These are phyloP conservation scores for Ajuga reptans DNA, from an alignment of 305 asterid genomes.

Conservation along the genomic window DNA sequence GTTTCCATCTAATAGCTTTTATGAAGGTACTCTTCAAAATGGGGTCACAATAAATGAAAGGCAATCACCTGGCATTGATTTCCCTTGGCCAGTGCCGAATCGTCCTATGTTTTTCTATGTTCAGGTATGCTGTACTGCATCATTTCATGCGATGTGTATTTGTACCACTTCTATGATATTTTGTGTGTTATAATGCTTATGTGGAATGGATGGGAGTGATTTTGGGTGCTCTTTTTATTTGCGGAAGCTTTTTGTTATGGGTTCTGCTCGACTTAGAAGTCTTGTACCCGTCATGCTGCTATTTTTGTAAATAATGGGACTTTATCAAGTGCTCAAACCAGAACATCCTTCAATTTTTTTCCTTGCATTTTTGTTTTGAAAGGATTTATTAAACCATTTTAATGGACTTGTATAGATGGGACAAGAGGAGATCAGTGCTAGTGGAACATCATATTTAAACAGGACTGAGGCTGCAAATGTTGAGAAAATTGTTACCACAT, in stretches of 20 bases:
- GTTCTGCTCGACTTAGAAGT: neutral
- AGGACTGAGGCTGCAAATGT: constrained; percentile 99
- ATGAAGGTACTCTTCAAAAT: constrained; percentile 99
- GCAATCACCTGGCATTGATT: constrained; percentile 94
- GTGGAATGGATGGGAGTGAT: neutral
- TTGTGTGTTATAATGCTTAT: constrained; percentile 1
- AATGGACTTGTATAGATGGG: constrained; percentile 67
- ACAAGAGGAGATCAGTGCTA: constrained; percentile 99
- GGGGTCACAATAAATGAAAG: constrained; percentile 94
- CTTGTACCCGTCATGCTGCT: neutral
- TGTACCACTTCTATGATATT: neutral
- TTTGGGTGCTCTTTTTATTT: neutral
- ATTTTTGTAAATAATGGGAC: neutral
- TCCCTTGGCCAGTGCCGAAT: constrained; percentile 99
- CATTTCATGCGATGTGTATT: constrained; percentile 14
- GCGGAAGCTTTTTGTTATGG: constrained; percentile 1
- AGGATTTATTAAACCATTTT: constrained; percentile 14
- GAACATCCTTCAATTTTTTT: constrained; percentile 1
- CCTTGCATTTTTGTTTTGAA: constrained; percentile 10
- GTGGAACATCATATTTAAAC: constrained; percentile 95
- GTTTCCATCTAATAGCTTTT: constrained; percentile 96
- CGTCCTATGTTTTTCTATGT: constrained; percentile 99
- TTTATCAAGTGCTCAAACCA: neutral
- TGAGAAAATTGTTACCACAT: constrained; percentile 92
- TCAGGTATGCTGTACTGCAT: constrained; percentile 49